These are phyloP conservation scores for Prunus mongolica DNA, from an alignment of 306 rosid genomes.

Conservation along the genomic window DNA sequence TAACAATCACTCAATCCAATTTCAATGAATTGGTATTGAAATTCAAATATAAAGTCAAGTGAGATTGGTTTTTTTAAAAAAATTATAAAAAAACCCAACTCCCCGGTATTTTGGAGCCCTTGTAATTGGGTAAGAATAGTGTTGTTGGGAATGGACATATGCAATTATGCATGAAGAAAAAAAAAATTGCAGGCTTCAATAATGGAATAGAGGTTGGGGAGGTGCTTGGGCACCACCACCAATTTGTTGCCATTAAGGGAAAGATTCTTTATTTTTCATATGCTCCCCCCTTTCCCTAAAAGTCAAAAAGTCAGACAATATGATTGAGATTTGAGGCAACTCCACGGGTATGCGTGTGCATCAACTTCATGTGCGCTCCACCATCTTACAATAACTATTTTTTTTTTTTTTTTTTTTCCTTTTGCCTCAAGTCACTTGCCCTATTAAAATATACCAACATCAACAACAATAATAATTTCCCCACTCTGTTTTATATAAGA, in stretches of 20 bases:
- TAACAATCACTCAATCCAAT: too few species aligned
- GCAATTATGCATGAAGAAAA: not conserved
- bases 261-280: conserved; percentile 30
- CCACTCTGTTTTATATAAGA: not conserved
- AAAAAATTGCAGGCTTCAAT: too few species aligned
- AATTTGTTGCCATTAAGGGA: conserved; percentile 39
- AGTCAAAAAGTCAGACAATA: conserved; percentile 20
- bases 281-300: not conserved
- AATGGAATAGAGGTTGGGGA: not conserved
- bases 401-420: not conserved
- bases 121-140: not conserved
- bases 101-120: not conserved
- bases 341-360: conserved; percentile 6
- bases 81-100: not conserved
- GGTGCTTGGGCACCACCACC: not conserved
- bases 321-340: conserved; percentile 6
- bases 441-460: not conserved
- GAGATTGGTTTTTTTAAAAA: not conserved
- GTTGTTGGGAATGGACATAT: not conserved
- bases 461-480: not conserved
- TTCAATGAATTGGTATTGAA: too few species aligned
- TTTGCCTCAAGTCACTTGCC: not conserved
- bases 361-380: conserved; percentile 23
- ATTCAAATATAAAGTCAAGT: not conserved
- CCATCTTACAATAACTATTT: not conserved